A percentile compares a stretch with the other conserved stretches of the same genome.
Evolutionary conservation across 345 rosid genomes (phyloP).

Genomic region (Limnanthes douglasii): DNA sequence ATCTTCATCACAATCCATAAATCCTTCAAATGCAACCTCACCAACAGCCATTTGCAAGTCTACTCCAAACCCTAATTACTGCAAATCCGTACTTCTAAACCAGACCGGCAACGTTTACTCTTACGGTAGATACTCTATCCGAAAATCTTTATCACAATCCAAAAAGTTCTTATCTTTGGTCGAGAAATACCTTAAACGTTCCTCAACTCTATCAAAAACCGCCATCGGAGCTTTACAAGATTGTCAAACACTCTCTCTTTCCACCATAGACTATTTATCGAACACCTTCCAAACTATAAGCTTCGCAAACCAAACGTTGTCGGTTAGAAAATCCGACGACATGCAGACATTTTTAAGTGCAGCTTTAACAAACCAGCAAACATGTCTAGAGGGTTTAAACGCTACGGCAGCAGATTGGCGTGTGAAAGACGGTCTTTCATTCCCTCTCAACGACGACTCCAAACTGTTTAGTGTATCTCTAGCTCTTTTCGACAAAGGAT

Average conservation of each 20-base stretch:
- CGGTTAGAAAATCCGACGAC: constrained; percentile 38
- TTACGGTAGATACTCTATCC: constrained; percentile 40
- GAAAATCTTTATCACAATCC: constrained; percentile 48
- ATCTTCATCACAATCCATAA: too few relatives aligned
- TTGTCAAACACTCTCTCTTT: constrained; percentile 34
- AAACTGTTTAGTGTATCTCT: constrained; percentile 66
- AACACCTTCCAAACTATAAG: constrained; percentile 30
- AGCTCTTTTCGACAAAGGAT: constrained; percentile 56
- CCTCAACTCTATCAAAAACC: constrained; percentile 20
- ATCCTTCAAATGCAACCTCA: constrained; percentile 13
- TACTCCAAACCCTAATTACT: constrained; percentile 51
- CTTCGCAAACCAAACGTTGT: constrained; percentile 16
- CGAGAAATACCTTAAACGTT: constrained; percentile 32
- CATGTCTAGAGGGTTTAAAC: constrained; percentile 55
- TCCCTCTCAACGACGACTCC: constrained; percentile 46
- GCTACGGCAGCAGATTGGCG: constrained; percentile 34
- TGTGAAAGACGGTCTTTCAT: constrained; percentile 28
- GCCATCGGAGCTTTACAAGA: constrained; percentile 63
- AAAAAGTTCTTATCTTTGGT: constrained; percentile 31
- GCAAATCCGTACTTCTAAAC: constrained; percentile 45
- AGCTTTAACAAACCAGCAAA: constrained; percentile 58
- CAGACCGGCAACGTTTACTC: constrained; percentile 29
- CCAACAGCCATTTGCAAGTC: constrained; percentile 28
- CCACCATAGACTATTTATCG: constrained; percentile 42
- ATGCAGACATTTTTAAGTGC: constrained; percentile 65